These are phyloP conservation scores for Phaseolus lunatus DNA, from an alignment of 306 rosid genomes.

Conservation along the genomic window DNA sequence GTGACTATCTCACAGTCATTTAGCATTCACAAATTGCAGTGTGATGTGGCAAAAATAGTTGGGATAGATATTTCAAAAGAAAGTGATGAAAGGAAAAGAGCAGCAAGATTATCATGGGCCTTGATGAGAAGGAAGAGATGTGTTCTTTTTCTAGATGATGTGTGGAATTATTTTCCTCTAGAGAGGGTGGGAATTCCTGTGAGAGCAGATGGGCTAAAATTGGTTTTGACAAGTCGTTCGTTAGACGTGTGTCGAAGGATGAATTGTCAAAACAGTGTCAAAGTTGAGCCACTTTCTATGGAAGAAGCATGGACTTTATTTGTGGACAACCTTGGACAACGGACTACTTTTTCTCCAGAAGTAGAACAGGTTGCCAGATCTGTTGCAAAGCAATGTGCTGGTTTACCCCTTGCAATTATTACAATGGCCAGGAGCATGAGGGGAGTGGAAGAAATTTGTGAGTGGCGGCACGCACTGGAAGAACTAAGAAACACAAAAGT, in stretches of 20 bases:
- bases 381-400: conserved; percentile 2
- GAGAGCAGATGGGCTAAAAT: neutral
- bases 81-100: conserved; percentile 39
- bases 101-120: conserved; percentile 33
- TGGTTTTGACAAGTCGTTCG: conserved; percentile 8
- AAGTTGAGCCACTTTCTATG: conserved; percentile 20
- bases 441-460: conserved; percentile 30
- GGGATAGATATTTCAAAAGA: conserved; percentile 29
- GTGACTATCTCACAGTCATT: neutral
- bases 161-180: conserved; percentile 20
- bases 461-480: conserved; percentile 37
- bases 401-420: conserved; percentile 18
- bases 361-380: neutral
- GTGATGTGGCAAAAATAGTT: conserved; percentile 39
- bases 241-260: conserved; percentile 22
- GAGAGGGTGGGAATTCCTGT: conserved; percentile 29
- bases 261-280: conserved; percentile 13
- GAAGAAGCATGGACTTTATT: conserved; percentile 20
- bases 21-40: conserved; percentile 36
- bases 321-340: conserved; percentile 18
- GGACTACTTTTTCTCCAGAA: neutral
- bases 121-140: conserved; percentile 21
- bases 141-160: conserved; percentile 9
- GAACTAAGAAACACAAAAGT: conserved; percentile 16
- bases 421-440: conserved; percentile 30